Base-by-base conservation (phyloP, 805 yeast species). In the Zygosaccharomyces kombuchaensis region DNA sequence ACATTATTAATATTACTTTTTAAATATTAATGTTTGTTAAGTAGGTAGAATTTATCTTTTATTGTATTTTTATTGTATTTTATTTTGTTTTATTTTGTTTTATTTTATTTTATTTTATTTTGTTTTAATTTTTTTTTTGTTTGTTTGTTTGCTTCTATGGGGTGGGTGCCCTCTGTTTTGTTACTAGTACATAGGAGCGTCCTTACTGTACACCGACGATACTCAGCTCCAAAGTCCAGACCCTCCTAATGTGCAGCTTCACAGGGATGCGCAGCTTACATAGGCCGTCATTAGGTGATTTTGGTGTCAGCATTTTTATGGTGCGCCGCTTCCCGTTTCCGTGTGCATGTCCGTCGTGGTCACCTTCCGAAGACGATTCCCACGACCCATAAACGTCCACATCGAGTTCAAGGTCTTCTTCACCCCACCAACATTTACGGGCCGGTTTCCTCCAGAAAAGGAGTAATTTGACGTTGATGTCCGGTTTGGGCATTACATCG, bases 371-470 rank as follows among this genome's bases (percentile, higher is more conserved):
- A 6, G 46, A 38, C 14, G 55, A 43, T 2, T 48, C 47, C 53
- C 56, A 57, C 30, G 57, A 44, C 23, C 67, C 67, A 44, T 57
- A 60, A 14, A 65, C 53, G 36, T 62, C 63, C 13, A 71, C 63
- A 16, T 59, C 67, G 47, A 68, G 68, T 36, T 78, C 81, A 16
- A 78, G 66, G 23, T 66, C 71, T 36, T 80, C 78, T 61, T 81
- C 79, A 6, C 87, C 76, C 99, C 99, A 93, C 99, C 99, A 93
- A 69, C 99, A 93, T 63, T 93, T 93, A 60, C 98, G 77, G 2
- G 99, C 99, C 1, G 99, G 99, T 62, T 93, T 93, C 52, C 96
- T 77, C 98, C 99, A 93, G 62, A 93, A 93, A 43, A 93, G 69
- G 30, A 93, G 72, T 42, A 93, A 74, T 65, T 93, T 93, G 55